Conservation (phyloP, 257 asterid genomes). For the Dorcoceras hygrometricum region DNA sequence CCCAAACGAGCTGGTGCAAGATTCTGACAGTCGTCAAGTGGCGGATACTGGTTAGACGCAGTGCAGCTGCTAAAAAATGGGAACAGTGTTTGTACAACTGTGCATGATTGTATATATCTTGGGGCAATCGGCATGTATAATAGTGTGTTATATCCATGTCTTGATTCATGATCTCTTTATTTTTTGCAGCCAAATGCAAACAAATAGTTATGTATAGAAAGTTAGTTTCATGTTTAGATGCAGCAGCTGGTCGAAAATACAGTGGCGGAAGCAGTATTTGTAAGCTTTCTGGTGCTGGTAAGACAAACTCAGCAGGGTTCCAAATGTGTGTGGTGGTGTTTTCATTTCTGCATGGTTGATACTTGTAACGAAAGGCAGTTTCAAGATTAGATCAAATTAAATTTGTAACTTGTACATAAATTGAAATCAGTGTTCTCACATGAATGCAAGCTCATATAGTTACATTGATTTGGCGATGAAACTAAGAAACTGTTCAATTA, state of each 20-base stretch:
- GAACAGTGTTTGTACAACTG: constrained; percentile 28
- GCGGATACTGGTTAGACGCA: constrained; percentile 57
- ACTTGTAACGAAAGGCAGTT: neutral
- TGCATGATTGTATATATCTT: constrained; percentile 8
- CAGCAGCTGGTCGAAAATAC: constrained; percentile 18
- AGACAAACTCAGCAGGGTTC: too few relatives aligned
- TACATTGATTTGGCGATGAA: neutral
- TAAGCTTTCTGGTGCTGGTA: constrained; percentile 38
- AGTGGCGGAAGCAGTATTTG: constrained; percentile 9
- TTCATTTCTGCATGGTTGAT: neutral
- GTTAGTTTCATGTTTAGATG: constrained; percentile 5
- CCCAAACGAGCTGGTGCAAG: constrained; percentile 73
- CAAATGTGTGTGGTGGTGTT: neutral
- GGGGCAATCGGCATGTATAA: neutral
- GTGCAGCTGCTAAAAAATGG: constrained; percentile 47
- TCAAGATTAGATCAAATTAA: neutral
- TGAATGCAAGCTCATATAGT: neutral
- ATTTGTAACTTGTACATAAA: neutral
- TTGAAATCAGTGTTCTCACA: neutral
- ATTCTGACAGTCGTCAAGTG: constrained; percentile 73
- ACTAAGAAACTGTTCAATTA: neutral
- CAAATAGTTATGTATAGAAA: constrained; percentile 21
- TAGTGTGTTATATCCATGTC: neutral
- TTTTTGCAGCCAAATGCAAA: neutral
- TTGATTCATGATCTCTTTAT: constrained; percentile 12